Conservation (phyloP, 768 basidiomycete species). For the Cubamyces lactineus region DNA sequence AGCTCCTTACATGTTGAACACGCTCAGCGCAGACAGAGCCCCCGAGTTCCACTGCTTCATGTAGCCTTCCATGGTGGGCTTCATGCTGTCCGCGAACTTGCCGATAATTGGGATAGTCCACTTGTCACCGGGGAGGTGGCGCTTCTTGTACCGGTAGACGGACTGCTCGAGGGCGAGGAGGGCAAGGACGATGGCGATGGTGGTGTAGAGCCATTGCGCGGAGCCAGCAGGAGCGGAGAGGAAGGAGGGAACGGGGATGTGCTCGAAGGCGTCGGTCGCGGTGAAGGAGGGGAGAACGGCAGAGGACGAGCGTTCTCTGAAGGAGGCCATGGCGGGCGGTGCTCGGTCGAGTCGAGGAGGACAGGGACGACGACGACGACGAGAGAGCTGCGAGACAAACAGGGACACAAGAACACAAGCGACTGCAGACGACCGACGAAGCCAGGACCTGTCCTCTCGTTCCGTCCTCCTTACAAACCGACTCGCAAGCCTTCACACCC, state of each 20-base stretch:
- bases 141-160: slow-evolving; percentile 89
- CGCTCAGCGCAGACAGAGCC: slow-evolving; percentile 84
- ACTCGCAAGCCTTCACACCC: slow-evolving; percentile 12
- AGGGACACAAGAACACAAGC: background rate
- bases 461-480: slow-evolving; percentile 3
- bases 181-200: slow-evolving; percentile 65
- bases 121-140: slow-evolving; percentile 78
- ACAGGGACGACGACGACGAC: slow-evolving; percentile 6
- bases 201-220: slow-evolving; percentile 65
- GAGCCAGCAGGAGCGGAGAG: slow-evolving; percentile 37
- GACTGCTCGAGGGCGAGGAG: slow-evolving; percentile 87
- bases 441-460: background rate
- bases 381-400: background rate
- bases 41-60: slow-evolving; percentile 92
- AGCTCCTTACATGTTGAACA: slow-evolving; percentile 87
- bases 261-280: slow-evolving; percentile 43
- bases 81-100: slow-evolving; percentile 90
- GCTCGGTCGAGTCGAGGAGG: slow-evolving; percentile 18
- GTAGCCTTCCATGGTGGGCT: slow-evolving; percentile 91
- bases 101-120: slow-evolving; percentile 99
- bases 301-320: slow-evolving; percentile 38
- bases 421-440: background rate
- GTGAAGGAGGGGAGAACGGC: slow-evolving; percentile 49
- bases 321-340: slow-evolving; percentile 16
- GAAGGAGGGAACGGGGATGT: slow-evolving; percentile 53